phyloP scores from a whole-genome alignment of 2,329 filamentous ascomycete genomes.

The Curvularia lunata region DNA sequence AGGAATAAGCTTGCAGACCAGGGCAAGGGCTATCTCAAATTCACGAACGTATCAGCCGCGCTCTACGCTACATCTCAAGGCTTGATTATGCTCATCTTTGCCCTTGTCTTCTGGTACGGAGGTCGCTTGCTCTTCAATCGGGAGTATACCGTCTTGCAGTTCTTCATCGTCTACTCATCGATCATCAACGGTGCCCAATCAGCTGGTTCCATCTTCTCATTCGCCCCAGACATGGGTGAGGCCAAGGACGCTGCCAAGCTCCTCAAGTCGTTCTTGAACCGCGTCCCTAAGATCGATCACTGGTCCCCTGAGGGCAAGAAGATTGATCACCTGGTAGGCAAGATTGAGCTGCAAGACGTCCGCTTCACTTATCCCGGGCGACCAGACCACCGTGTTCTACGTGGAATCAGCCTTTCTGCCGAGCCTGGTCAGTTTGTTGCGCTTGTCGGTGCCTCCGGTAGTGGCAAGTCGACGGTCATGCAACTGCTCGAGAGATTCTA shows the following conservation, averaged over 20 bases:
- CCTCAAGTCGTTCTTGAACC: conserved; percentile 83
- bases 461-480: conserved; percentile 93
- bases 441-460: conserved; percentile 91
- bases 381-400: conserved; percentile 88
- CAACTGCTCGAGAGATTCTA: conserved; percentile 93
- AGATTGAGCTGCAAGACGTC: conserved; percentile 87
- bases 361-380: conserved; percentile 94
- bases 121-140: conserved; percentile 37
- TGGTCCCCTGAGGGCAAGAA: conserved; percentile 49
- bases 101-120: conserved; percentile 50
- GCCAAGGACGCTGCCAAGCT: conserved; percentile 82
- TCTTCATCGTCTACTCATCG: conserved; percentile 88
- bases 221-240: conserved; percentile 96
- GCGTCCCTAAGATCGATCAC: conserved; percentile 72
- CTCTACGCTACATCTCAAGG: conserved; percentile 88
- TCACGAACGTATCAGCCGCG: conserved; percentile 75
- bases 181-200: conserved; percentile 93
- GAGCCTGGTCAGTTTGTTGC: conserved; percentile 84
- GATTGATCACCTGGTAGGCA: conserved; percentile 66
- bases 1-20: conserved; percentile 72
- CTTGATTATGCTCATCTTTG: conserved; percentile 60
- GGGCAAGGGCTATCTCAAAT: conserved; percentile 71
- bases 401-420: conserved; percentile 77
- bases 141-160: conserved; percentile 77
- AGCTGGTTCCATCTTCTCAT: conserved; percentile 90